A percentile compares a stretch with the other conserved stretches of the same genome.
phyloP scores from a whole-genome alignment of 208 protist genomes.

The Vickermania ingenoplastis region DNA sequence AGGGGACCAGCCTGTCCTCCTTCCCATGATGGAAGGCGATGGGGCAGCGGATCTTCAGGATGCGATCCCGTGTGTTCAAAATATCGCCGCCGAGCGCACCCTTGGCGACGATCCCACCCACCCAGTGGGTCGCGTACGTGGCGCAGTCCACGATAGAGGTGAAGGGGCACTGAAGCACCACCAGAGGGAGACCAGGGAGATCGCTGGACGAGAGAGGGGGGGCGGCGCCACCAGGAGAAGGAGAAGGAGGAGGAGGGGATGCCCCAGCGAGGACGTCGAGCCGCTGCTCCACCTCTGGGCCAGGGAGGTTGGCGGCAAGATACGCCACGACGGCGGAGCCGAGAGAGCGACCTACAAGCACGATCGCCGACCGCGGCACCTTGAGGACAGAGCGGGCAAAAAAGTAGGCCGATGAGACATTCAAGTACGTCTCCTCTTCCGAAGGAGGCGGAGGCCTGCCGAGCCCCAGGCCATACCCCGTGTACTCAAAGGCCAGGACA shows the following conservation, averaged over 20 bases:
- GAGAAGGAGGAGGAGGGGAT: too few species aligned
- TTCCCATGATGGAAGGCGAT: slow-evolving; percentile 81
- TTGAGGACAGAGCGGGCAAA: slow-evolving; percentile 43
- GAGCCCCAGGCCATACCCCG: slow-evolving; percentile 62
- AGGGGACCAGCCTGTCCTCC: slow-evolving; percentile 57
- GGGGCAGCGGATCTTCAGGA: slow-evolving; percentile 58
- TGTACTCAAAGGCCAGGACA: slow-evolving; percentile 73
- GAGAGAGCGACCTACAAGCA: slow-evolving; percentile 77
- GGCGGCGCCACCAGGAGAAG: too few species aligned
- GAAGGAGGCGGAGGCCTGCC: slow-evolving; percentile 31
- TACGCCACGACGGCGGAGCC: slow-evolving; percentile 47
- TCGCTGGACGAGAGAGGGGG: too few species aligned
- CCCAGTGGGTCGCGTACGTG: too few species aligned
- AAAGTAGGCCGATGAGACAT: slow-evolving; percentile 53
- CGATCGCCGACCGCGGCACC: slow-evolving; percentile 41
- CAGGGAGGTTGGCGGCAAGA: slow-evolving; percentile 30
- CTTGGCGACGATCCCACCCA: too few species aligned
- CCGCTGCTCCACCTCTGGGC: slow-evolving; percentile 19
- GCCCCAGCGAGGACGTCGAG: too few species aligned
- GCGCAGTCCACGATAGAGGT: slow-evolving; percentile 62
- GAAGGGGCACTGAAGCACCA: slow-evolving; percentile 72
- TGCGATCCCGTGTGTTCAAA: slow-evolving; percentile 75
- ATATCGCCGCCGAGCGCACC: slow-evolving; percentile 74
- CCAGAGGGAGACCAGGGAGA: slow-evolving; percentile 37
- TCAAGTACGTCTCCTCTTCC: slow-evolving; percentile 49